A percentile compares a stretch with the other conserved stretches of the same genome.
phyloP scores from a whole-genome alignment of 768 basidiomycete species.

The Suillus subaureus region DNA sequence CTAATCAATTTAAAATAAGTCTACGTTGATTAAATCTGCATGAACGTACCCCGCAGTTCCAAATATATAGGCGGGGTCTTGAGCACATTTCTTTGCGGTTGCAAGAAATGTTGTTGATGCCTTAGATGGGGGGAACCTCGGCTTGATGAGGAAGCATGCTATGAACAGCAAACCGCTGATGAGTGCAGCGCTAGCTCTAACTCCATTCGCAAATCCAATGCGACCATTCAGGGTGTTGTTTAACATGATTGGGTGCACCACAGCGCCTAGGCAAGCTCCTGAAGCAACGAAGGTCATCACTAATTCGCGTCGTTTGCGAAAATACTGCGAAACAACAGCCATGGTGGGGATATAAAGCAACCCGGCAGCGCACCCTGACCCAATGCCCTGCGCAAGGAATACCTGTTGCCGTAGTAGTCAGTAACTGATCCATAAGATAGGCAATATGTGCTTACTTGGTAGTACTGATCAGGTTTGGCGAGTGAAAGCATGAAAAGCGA shows the following conservation, averaged over 20 bases:
- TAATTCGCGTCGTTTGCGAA: conserved; percentile 46
- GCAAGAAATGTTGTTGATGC: conserved; percentile 22
- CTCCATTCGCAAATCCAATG: conserved; percentile 48
- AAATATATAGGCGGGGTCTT: conserved; percentile 29
- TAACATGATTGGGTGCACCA: conserved; percentile 64
- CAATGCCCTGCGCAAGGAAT: conserved; percentile 54
- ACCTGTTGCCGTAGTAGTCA: conserved; percentile 34
- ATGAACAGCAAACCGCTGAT: conserved; percentile 40
- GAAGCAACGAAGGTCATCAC: conserved; percentile 59
- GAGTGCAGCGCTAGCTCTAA: conserved; percentile 44
- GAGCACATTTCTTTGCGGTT: conserved; percentile 23
- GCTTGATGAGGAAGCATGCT: conserved; percentile 43
- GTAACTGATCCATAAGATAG: too few species aligned
- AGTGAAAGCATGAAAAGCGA: conserved; percentile 51
- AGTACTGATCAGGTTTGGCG: conserved; percentile 42
- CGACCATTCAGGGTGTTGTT: conserved; percentile 47
- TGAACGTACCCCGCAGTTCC: conserved; percentile 28
- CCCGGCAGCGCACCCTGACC: conserved; percentile 50
- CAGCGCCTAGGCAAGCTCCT: conserved; percentile 60
- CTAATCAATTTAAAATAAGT: conserved; percentile 13
- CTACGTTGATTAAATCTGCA: not conserved
- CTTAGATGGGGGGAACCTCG: conserved; percentile 40
- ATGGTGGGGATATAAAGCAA: conserved; percentile 50
- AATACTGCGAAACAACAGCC: conserved; percentile 55
- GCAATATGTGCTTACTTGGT: conserved; percentile 35